phyloP scores from a whole-genome alignment of 441 rosid species.

The Capsella rubella region DNA sequence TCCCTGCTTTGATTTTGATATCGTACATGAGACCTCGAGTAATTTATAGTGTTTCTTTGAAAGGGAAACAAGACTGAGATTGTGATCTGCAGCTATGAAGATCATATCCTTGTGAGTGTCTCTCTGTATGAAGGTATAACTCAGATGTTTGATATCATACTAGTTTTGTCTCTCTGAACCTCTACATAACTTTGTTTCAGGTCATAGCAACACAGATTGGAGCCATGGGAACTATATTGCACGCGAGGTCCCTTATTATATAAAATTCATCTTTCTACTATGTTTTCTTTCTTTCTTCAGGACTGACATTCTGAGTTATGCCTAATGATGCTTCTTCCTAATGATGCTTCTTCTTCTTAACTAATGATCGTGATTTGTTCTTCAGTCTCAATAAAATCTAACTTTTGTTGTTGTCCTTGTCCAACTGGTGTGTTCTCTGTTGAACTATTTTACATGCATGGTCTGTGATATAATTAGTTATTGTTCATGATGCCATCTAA shows the following conservation, averaged over 20 bases:
- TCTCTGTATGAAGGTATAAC: not conserved
- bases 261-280: not conserved
- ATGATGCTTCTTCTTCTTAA: not conserved
- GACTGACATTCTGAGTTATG: not conserved
- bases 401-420: too few species aligned
- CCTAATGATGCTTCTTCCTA: not conserved
- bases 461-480: not conserved
- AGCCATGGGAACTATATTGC: conserved; percentile 85
- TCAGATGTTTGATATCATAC: conserved; percentile 6
- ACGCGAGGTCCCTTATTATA: conserved; percentile 64
- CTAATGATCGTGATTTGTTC: not conserved
- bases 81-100: conserved; percentile 75
- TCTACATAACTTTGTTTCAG: conserved; percentile 48
- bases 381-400: not conserved
- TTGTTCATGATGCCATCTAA: not conserved
- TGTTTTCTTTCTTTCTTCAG: not conserved
- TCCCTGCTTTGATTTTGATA: not conserved
- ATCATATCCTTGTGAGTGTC: conserved; percentile 78
- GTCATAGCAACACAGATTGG: conserved; percentile 89
- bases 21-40: not conserved
- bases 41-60: conserved; percentile 14
- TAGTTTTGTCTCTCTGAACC: conserved; percentile 17
- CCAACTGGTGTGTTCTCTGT: not conserved
- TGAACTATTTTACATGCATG: not conserved
- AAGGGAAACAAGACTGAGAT: conserved; percentile 87